Evolutionary conservation across 208 protist species (phyloP).

Genomic region (Leishmania mexicana): DNA sequence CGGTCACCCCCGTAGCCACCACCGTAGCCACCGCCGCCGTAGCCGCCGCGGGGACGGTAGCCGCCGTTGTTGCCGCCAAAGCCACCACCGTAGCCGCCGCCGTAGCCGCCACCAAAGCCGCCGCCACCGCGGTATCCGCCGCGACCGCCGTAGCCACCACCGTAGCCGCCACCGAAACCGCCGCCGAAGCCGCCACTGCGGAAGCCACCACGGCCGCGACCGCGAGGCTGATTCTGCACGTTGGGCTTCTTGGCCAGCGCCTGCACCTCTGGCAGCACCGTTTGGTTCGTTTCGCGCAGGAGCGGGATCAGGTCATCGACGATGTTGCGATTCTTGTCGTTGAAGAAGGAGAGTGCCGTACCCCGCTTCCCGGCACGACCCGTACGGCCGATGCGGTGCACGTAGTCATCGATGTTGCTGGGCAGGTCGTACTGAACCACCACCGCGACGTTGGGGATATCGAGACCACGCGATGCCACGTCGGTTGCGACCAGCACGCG

Average conservation of each 20-base stretch:
- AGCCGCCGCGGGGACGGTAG: slow-evolving; percentile 20
- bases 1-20: slow-evolving; percentile 17
- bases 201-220: slow-evolving; percentile 56
- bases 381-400: slow-evolving; percentile 99
- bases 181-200: slow-evolving; percentile 36
- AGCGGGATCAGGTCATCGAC: slow-evolving; percentile 89
- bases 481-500: slow-evolving; percentile 97
- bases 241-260: slow-evolving; percentile 85
- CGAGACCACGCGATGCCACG: slow-evolving; percentile 97
- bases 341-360: slow-evolving; percentile 97
- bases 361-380: slow-evolving; percentile 97
- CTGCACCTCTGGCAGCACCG: slow-evolving; percentile 70
- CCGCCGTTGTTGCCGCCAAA: slow-evolving; percentile 33
- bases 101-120: slow-evolving; percentile 19
- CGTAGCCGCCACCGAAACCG: slow-evolving; percentile 23
- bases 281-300: slow-evolving; percentile 86
- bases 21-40: slow-evolving; percentile 27
- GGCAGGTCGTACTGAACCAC: slow-evolving; percentile 99
- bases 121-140: slow-evolving; percentile 25
- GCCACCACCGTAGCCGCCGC: slow-evolving; percentile 22
- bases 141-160: slow-evolving; percentile 26
- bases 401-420: slow-evolving; percentile 99
- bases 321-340: slow-evolving; percentile 93
- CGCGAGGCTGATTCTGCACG: slow-evolving; percentile 46
- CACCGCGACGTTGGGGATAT: slow-evolving; percentile 97